These are phyloP conservation scores for Peronospora tabacina DNA, from an alignment of 352 stramenopile species.

Conservation along the genomic window DNA sequence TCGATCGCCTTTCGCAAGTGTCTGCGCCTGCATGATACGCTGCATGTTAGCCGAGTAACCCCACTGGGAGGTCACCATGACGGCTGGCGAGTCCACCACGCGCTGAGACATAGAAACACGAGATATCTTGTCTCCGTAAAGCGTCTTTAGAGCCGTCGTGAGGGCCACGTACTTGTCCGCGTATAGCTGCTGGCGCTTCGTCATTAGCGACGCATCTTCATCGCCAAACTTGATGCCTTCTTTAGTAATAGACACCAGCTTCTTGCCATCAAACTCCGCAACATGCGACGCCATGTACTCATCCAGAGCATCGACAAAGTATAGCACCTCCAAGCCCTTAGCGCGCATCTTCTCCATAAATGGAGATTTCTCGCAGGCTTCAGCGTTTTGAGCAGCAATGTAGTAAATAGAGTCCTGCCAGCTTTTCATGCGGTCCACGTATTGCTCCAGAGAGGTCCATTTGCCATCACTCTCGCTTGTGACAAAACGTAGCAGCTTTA, in stretches of 20 bases:
- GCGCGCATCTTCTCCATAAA: constrained; percentile 96
- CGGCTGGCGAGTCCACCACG: constrained; percentile 88
- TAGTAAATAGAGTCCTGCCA: constrained; percentile 99
- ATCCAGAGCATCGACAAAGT: constrained; percentile 97
- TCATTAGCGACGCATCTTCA: constrained; percentile 93
- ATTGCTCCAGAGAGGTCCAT: constrained; percentile 92
- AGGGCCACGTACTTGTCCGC: constrained; percentile 94
- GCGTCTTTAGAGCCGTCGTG: constrained; percentile 93
- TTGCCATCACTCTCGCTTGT: constrained; percentile 89
- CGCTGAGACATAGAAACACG: constrained; percentile 94
- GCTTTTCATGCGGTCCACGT: constrained; percentile 97
- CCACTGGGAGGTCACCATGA: constrained; percentile 96
- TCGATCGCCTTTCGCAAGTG: constrained; percentile 83
- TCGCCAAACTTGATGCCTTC: constrained; percentile 98
- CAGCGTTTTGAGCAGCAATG: constrained; percentile 91
- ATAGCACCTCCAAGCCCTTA: constrained; percentile 98
- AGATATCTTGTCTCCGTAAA: constrained; percentile 92
- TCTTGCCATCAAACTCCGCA: constrained; percentile 92
- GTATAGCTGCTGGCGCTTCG: constrained; percentile 94
- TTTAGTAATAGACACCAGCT: constrained; percentile 95
- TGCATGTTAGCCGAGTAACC: constrained; percentile 99
- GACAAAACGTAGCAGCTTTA: constrained; percentile 97
- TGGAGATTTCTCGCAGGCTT: constrained; percentile 90
- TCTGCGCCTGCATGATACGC: constrained; percentile 97
- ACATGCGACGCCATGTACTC: constrained; percentile 97